phyloP scores from a whole-genome alignment of 495 filamentous ascomycete genomes.

The Podospora comata region DNA sequence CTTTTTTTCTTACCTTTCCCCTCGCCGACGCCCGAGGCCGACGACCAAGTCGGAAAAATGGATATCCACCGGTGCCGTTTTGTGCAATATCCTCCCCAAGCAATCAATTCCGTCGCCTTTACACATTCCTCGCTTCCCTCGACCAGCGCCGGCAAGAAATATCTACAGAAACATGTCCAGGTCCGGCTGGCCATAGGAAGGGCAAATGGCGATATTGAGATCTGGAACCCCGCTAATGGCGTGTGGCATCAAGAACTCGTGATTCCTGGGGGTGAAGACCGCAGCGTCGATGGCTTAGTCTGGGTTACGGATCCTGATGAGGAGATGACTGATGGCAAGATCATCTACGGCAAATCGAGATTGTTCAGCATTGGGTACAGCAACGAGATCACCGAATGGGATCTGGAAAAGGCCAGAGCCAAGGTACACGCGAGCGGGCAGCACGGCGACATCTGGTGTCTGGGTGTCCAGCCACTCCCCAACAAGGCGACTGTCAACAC shows the following conservation, averaged over 20 bases:
- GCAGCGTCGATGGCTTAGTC: slow-evolving; percentile 82
- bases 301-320: slow-evolving; percentile 89
- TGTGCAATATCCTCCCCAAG: slow-evolving; percentile 87
- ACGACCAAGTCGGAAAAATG: slow-evolving; percentile 52
- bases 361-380: slow-evolving; percentile 97
- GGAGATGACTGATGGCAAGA: slow-evolving; percentile 56
- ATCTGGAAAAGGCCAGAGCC: slow-evolving; percentile 71
- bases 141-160: slow-evolving; percentile 56
- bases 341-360: slow-evolving; percentile 68
- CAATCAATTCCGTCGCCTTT: slow-evolving; percentile 92
- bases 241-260: slow-evolving; percentile 87
- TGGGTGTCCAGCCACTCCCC: slow-evolving; percentile 73
- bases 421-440: slow-evolving; percentile 82
- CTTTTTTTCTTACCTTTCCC: slow-evolving; percentile 7
- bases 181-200: slow-evolving; percentile 85
- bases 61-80: slow-evolving; percentile 97
- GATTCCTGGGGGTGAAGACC: slow-evolving; percentile 76
- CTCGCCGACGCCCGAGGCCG: slow-evolving; percentile 13
- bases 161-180: slow-evolving; percentile 39
- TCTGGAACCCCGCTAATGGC: slow-evolving; percentile 90
- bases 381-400: slow-evolving; percentile 89
- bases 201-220: slow-evolving; percentile 94
- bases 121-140: slow-evolving; percentile 71
- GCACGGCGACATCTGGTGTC: slow-evolving; percentile 94
- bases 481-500: slow-evolving; percentile 16